Evolutionary conservation across 805 yeast species (phyloP), one percentile per base, ranked within the genome.

Genomic region (Starmerella cellae): DNA sequence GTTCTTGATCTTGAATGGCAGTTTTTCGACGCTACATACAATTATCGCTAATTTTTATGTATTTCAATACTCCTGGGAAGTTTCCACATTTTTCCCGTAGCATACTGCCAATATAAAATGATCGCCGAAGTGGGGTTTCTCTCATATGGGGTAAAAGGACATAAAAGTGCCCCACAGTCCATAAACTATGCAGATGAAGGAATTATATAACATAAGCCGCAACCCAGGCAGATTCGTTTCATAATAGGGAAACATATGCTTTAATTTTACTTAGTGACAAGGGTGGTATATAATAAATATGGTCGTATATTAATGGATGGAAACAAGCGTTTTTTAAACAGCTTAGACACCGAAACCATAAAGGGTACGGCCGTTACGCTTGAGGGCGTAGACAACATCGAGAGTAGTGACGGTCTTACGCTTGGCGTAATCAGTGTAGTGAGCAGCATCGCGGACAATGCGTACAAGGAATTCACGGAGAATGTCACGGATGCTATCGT

Each of bases 401-500:
- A 88, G 77, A 51, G 98, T 87, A 58, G 98, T 88, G 61, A 88
- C 97, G 55, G 98, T 91, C 85, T 88, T 88, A 80, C 98, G 85
- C 91, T 91, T 91, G 62, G 97, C 98, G 80, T 88, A 97, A 74
- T 91, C 97, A 57, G 98, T 91, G 77, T 88, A 88, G 61, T 96
- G 85, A 62, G 91, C 96, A 61, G 98, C 97, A 61, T 91, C 97
- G 77, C 96, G 84, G 72, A 88, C 88, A 58, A 91, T 95, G 64
- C 82, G 79, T 71, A 84, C 95, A 66, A 88, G 77, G 81, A 88
- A 88, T 45, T 94, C 74, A 74, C 87, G 87, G 57, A 88, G 75
- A 57, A 91, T 96, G 58, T 81, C 87, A 76, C 98, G 85, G 64
- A 91, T 95, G 74, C 88, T 96, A 73, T 88, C 98, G 75, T 88